phyloP scores from a whole-genome alignment of 495 filamentous ascomycete genomes.

The Parmelia sp. region DNA sequence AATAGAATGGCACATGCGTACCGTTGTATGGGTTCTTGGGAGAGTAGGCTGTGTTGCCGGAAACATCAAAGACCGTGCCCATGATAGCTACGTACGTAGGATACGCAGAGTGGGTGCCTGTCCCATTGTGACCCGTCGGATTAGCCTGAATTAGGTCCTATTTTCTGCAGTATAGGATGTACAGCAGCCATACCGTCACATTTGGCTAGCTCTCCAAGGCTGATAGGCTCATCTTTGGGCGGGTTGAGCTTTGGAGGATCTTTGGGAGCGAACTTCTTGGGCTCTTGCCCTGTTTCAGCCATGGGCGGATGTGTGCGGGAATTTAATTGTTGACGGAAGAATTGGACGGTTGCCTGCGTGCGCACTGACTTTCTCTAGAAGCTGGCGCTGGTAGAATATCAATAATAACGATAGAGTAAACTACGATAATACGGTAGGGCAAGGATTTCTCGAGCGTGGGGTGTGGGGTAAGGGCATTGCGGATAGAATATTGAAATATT shows the following conservation, averaged over 20 bases:
- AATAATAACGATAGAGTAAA: no score
- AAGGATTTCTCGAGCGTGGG: neutral
- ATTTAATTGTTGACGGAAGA: neutral
- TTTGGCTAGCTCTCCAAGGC: conserved; percentile 63
- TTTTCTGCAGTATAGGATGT: neutral
- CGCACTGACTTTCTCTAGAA: neutral
- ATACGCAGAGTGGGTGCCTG: conserved; percentile 55
- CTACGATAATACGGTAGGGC: no score
- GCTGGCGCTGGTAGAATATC: neutral
- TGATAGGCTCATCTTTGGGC: conserved; percentile 83
- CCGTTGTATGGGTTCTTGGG: conserved; percentile 78
- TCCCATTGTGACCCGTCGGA: conserved; percentile 8
- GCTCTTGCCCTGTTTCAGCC: conserved; percentile 29
- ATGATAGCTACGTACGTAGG: conserved; percentile 94
- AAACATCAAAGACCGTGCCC: conserved; percentile 91
- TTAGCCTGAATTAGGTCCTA: conserved; percentile 3
- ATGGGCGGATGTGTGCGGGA: neutral
- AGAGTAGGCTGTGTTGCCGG: conserved; percentile 76
- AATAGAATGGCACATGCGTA: conserved; percentile 36
- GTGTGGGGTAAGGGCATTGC: neutral
- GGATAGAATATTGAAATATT: no score
- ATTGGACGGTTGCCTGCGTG: neutral
- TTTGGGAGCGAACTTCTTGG: conserved; percentile 80
- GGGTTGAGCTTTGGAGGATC: conserved; percentile 71
- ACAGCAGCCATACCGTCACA: conserved; percentile 63